phyloP scores from a whole-genome alignment of 2,329 filamentous ascomycete species.

The Chrysoporthe deuterocubensis region DNA sequence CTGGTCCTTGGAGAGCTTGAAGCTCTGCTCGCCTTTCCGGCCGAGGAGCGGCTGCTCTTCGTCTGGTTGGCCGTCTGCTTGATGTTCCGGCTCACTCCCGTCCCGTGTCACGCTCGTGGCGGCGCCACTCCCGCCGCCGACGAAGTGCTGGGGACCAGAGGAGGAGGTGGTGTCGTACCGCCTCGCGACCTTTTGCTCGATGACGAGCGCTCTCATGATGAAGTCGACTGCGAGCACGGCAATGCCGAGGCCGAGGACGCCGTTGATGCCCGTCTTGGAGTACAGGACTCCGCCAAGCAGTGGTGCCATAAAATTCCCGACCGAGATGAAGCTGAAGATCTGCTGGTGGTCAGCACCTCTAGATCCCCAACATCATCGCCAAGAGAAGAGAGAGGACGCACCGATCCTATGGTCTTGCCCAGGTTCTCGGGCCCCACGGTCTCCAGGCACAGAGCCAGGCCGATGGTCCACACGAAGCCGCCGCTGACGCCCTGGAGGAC shows the following conservation, averaged over 20 bases:
- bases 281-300: constrained; percentile 65
- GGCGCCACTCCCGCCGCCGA: too few species aligned
- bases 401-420: constrained; percentile 64
- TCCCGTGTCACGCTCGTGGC: constrained; percentile 25
- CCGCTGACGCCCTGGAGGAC: constrained; percentile 61
- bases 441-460: constrained; percentile 61
- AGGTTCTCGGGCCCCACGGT: constrained; percentile 59
- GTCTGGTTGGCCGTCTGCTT: constrained; percentile 20
- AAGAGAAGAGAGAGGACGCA: constrained; percentile 35
- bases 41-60: constrained; percentile 42
- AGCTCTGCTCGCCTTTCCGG: constrained; percentile 39
- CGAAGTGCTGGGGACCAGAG: too few species aligned
- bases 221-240: constrained; percentile 61
- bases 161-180: constrained; percentile 39
- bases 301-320: constrained; percentile 61
- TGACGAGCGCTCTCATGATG: constrained; percentile 60
- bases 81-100: neutral
- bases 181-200: constrained; percentile 64
- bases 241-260: constrained; percentile 62
- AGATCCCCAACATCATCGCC: neutral
- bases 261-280: constrained; percentile 58
- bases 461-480: constrained; percentile 63
- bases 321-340: constrained; percentile 63
- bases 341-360: constrained; percentile 29
- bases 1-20: constrained; percentile 47